Percentiles rank a stretch among this genome's conserved stretches.
These are phyloP conservation scores for Calonectria pauciramosa DNA, from an alignment of 2,329 filamentous ascomycete genomes.

Conservation along the genomic window DNA sequence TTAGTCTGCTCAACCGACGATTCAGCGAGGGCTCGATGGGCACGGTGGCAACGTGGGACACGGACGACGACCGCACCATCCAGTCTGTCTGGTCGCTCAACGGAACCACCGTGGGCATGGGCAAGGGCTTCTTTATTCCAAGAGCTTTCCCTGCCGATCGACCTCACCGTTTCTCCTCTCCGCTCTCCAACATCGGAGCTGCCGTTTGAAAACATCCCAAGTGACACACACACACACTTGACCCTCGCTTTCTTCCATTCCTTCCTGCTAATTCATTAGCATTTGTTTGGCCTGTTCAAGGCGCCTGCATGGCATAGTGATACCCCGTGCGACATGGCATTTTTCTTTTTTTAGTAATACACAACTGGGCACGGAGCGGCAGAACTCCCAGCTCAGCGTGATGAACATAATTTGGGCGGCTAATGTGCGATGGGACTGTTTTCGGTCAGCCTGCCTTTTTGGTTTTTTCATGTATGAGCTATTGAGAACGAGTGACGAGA, in stretches of 20 bases:
- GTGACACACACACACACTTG: background rate
- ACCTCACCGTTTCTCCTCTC: background rate
- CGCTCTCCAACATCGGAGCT: background rate
- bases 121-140: background rate
- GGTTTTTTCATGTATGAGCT: background rate
- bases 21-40: background rate
- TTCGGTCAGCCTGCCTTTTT: background rate
- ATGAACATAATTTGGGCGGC: background rate
- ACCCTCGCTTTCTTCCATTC: background rate
- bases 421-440: background rate
- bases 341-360: background rate
- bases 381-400: background rate
- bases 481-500: background rate
- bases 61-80: background rate
- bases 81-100: constrained; percentile 1
- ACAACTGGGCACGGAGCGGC: background rate
- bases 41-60: background rate
- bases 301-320: background rate
- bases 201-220: background rate
- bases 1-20: background rate
- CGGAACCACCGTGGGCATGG: background rate
- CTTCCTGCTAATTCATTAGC: background rate
- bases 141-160: background rate
- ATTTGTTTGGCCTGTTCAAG: background rate
- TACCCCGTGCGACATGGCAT: background rate